Conservation (phyloP, 192 early-diverging fungal species). For the Rhizophagus clarus region DNA sequence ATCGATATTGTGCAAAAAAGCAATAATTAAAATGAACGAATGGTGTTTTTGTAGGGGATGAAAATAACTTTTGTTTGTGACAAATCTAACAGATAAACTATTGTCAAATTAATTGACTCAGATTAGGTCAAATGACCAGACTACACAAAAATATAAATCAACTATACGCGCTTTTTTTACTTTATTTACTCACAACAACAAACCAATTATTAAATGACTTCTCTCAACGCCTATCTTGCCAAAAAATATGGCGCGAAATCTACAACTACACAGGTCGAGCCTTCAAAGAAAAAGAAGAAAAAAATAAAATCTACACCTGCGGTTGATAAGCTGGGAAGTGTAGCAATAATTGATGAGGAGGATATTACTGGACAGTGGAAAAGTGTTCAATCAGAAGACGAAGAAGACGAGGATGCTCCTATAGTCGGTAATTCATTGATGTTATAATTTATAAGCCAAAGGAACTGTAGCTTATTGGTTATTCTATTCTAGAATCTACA, state of each 20-base stretch:
- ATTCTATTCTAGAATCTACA: background rate
- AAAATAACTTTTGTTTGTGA: background rate
- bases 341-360: conserved; percentile 26
- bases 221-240: conserved; percentile 14
- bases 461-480: background rate
- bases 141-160: no score
- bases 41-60: background rate
- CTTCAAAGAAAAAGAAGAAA: conserved; percentile 10
- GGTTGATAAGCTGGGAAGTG: background rate
- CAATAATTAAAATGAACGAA: background rate
- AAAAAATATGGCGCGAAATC: conserved; percentile 27
- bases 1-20: background rate
- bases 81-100: no score
- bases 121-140: no score
- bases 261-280: background rate
- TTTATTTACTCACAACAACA: no score
- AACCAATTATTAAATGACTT: background rate
- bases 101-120: no score
- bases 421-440: background rate
- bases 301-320: background rate
- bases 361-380: conserved; percentile 21
- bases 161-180: no score
- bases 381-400: conserved; percentile 1
- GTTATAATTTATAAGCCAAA: no score
- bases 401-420: background rate